Conservation (phyloP, 2,329 filamentous ascomycete species). For the Beauveria asiatica region DNA sequence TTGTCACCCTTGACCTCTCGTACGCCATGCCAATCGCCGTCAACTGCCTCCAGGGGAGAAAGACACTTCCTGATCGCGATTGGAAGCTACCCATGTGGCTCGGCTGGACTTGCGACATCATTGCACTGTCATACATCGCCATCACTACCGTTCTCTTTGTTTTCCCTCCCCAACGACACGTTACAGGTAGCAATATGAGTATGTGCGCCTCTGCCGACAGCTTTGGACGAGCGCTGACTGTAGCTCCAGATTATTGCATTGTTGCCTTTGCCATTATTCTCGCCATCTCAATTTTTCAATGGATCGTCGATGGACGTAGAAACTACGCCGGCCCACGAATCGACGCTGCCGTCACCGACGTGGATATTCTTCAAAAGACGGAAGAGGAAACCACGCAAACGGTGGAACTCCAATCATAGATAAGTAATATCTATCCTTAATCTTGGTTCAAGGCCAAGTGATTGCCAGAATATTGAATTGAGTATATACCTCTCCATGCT, state of each 20-base stretch:
- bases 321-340: constrained; percentile 29
- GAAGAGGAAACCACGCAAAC: constrained; percentile 6
- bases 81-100: constrained; percentile 27
- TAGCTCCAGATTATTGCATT: constrained; percentile 31
- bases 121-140: constrained; percentile 53
- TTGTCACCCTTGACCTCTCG: constrained; percentile 62
- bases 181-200: constrained; percentile 59
- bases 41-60: constrained; percentile 58
- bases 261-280: constrained; percentile 38
- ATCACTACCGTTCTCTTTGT: constrained; percentile 66
- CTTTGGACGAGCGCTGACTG: background rate
- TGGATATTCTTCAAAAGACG: background rate
- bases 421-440: background rate
- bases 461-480: background rate
- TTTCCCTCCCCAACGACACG: constrained; percentile 60
- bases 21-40: constrained; percentile 68
- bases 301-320: constrained; percentile 38
- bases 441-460: background rate
- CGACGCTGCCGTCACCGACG: constrained; percentile 9
- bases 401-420: constrained; percentile 14
- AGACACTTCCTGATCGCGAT: constrained; percentile 47
- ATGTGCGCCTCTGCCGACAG: background rate
- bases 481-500: background rate
- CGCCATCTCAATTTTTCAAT: constrained; percentile 32
- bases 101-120: constrained; percentile 27